Evolutionary conservation across 495 filamentous ascomycete species (phyloP).

Genomic region (Platismatia glauca): DNA sequence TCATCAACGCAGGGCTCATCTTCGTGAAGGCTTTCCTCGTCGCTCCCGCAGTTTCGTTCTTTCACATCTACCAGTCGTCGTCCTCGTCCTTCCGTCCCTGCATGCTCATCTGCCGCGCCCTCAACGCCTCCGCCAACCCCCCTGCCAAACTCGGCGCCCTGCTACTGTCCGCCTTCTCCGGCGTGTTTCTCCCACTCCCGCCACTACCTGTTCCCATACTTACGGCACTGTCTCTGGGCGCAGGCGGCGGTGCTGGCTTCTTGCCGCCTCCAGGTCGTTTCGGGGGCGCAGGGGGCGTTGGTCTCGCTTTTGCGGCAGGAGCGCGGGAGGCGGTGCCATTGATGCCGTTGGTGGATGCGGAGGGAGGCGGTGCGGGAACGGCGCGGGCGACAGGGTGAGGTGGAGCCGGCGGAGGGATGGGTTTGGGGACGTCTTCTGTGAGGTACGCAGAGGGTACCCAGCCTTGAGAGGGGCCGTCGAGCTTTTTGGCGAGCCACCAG

Average conservation of each 20-base stretch:
- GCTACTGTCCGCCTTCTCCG: constrained; percentile 54
- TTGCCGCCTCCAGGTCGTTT: constrained; percentile 70
- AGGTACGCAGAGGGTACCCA: constrained; percentile 94
- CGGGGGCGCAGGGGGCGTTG: constrained; percentile 72
- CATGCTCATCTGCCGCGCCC: constrained; percentile 64
- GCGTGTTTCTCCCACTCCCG: constrained; percentile 58
- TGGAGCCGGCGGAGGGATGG: constrained; percentile 50
- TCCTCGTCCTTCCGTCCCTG: constrained; percentile 53
- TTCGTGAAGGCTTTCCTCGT: too few species aligned
- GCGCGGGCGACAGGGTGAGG: constrained; percentile 47
- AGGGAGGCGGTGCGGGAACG: constrained; percentile 36
- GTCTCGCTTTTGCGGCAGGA: constrained; percentile 55
- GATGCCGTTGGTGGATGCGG: constrained; percentile 40
- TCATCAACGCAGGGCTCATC: not conserved
- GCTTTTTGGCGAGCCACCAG: constrained; percentile 86
- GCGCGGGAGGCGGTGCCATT: constrained; percentile 23
- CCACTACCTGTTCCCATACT: constrained; percentile 60
- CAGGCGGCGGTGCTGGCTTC: constrained; percentile 54
- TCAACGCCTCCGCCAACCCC: constrained; percentile 73
- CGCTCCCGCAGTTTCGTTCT: not conserved
- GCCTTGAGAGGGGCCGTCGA: constrained; percentile 55
- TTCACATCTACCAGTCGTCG: constrained; percentile 40
- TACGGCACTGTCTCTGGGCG: constrained; percentile 61
- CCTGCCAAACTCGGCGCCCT: constrained; percentile 62
- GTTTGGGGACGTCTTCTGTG: constrained; percentile 56